Conservation (phyloP, 345 rosid genomes). For the Cardamine occulta region DNA sequence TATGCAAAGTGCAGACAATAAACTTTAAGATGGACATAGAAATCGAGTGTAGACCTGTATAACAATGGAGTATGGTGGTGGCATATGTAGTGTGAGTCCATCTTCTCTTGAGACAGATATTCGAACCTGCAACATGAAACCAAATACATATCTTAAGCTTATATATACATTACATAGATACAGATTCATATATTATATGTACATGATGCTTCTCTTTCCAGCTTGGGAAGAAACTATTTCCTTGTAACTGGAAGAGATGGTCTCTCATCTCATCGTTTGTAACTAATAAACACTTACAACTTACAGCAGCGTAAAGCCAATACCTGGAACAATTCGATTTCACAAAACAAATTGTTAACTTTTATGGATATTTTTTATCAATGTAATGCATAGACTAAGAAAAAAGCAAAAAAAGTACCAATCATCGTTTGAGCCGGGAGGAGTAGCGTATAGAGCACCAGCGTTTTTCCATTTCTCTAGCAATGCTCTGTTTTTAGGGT, state of each 20-base stretch:
- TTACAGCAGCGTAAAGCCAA: slow-evolving; percentile 97
- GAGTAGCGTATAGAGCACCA: slow-evolving; percentile 85
- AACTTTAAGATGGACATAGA: neutral
- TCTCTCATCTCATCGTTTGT: slow-evolving; percentile 87
- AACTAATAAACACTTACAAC: slow-evolving; percentile 73
- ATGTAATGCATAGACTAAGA: neutral
- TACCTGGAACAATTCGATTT: slow-evolving; percentile 56
- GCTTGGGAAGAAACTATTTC: too few relatives aligned
- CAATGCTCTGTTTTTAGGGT: slow-evolving; percentile 65
- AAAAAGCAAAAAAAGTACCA: slow-evolving; percentile 62
- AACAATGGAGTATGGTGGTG: slow-evolving; percentile 93
- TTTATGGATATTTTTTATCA: neutral
- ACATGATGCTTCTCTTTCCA: too few relatives aligned
- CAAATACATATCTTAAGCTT: neutral
- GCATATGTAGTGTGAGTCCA: slow-evolving; percentile 70
- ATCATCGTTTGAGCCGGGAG: slow-evolving; percentile 94
- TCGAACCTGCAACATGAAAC: slow-evolving; percentile 59
- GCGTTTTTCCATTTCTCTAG: slow-evolving; percentile 72
- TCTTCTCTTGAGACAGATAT: slow-evolving; percentile 50
- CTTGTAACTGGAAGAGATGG: too few relatives aligned
- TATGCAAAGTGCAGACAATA: slow-evolving; percentile 1
- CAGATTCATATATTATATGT: neutral
- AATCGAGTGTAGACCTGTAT: slow-evolving; percentile 65
- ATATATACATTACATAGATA: neutral
- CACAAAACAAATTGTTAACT: neutral